Percentiles rank a stretch among this genome's conserved stretches.
phyloP scores from a whole-genome alignment of 1,284 basidiomycete species.

The Filobasidium uniguttulatum region DNA sequence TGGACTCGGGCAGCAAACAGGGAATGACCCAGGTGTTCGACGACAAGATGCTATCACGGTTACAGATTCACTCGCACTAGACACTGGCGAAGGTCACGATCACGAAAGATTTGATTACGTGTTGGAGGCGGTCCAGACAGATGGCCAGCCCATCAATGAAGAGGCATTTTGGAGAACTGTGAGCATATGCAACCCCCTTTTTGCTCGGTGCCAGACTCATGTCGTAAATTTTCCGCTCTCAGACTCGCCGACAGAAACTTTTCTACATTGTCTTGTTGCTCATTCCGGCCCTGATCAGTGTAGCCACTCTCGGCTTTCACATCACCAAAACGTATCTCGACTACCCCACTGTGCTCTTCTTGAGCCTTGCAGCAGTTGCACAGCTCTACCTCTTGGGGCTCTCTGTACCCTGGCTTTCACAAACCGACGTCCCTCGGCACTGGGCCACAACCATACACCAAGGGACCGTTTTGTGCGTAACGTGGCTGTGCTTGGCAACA shows the following conservation, averaged over 20 bases:
- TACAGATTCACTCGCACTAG: constrained; percentile 14
- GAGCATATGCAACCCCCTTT: constrained; percentile 43
- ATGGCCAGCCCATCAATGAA: constrained; percentile 61
- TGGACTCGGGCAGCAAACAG: neutral
- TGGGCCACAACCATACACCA: constrained; percentile 54
- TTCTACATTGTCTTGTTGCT: constrained; percentile 44
- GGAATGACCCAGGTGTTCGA: neutral
- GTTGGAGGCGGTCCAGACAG: constrained; percentile 51
- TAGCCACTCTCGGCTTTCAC: constrained; percentile 17
- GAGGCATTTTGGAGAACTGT: constrained; percentile 58
- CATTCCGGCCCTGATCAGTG: constrained; percentile 23
- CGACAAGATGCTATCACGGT: neutral
- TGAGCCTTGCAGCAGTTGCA: constrained; percentile 45
- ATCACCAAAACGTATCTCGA: constrained; percentile 16
- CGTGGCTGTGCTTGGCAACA: constrained; percentile 39
- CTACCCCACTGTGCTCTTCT: constrained; percentile 17
- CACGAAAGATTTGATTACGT: constrained; percentile 66
- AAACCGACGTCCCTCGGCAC: constrained; percentile 44
- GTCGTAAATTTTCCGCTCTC: constrained; percentile 40
- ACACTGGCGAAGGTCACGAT: constrained; percentile 14
- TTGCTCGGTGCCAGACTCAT: constrained; percentile 41
- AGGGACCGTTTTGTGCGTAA: constrained; percentile 42
- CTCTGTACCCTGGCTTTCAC: constrained; percentile 44
- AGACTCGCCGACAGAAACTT: constrained; percentile 44
- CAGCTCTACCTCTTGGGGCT: constrained; percentile 51